phyloP scores from a whole-genome alignment of 805 yeast genomes.

The Deakozyma indianensis region DNA sequence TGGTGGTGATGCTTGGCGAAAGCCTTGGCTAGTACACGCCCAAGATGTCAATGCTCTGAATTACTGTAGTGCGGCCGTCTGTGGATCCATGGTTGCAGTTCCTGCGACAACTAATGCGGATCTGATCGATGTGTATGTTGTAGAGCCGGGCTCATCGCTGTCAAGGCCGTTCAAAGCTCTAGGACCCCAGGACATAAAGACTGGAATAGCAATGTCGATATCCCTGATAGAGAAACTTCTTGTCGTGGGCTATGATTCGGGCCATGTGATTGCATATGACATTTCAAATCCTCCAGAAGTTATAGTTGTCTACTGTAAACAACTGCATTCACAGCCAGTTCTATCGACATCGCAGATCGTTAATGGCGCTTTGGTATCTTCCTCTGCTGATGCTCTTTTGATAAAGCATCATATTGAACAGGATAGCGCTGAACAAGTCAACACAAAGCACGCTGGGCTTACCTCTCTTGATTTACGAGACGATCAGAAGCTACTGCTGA shows the following conservation, averaged over 20 bases:
- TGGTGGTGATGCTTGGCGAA: constrained; percentile 12
- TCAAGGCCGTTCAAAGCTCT: constrained; percentile 11
- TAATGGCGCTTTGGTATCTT: constrained; percentile 15
- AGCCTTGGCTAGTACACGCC: constrained; percentile 26
- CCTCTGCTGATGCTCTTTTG: constrained; percentile 20
- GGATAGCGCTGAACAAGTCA: constrained; percentile 2
- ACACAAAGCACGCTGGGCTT: constrained; percentile 18
- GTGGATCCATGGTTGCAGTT: constrained; percentile 30
- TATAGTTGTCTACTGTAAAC: background rate
- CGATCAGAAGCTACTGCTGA: constrained; percentile 10
- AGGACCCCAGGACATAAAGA: constrained; percentile 18
- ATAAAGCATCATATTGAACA: constrained; percentile 13
- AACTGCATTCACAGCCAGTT: constrained; percentile 21
- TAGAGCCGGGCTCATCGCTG: constrained; percentile 12
- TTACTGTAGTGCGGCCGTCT: constrained; percentile 47
- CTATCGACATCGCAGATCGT: constrained; percentile 11
- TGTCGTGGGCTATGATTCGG: constrained; percentile 60
- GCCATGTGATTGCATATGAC: constrained; percentile 31
- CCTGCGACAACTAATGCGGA: constrained; percentile 56
- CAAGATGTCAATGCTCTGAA: constrained; percentile 64
- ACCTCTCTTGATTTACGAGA: constrained; percentile 14
- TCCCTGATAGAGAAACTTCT: constrained; percentile 21
- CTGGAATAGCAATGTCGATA: constrained; percentile 58
- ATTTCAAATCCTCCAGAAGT: constrained; percentile 10
- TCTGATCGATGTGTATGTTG: constrained; percentile 44